Base-by-base conservation (phyloP, 2,329 filamentous ascomycete species). In the Aspergillus terreus region DNA sequence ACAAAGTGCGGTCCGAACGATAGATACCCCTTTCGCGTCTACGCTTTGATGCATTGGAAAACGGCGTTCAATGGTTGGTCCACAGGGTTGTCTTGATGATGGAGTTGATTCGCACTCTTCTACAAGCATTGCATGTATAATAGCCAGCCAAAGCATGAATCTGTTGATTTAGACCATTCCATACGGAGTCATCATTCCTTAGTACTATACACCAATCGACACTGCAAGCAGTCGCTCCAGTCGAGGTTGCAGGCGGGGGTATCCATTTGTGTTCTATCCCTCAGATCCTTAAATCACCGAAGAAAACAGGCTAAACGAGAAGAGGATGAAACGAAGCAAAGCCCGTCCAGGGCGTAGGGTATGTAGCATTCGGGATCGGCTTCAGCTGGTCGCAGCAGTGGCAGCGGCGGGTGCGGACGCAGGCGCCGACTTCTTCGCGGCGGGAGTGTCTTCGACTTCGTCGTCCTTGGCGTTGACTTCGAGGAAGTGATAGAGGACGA, bases 401-500 rank as follows among this genome's bases (percentile, higher is more conserved):
- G 35, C 5, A n/a, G 35, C 35, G 15, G 35, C 15, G 4, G 35
- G 1, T 5, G 35, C 11, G 14, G 35, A n/a, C 14, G 35, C 35
- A 17, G 35, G 33, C 19, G 52, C 45, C 1, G 57, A 44, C 41
- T 57, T 62, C 14, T 60, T 63, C 4, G 46, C 44, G 9, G 50
- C 32, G 15, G 49, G 30, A 11, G 52, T 23, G 10, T 51, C 30
- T 12, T 55, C 51, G 3, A 55, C 44, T 6, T 64, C 60, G 40
- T 77, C 73, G 52, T 86, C 81, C 59, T 81, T 78, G n/a, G 90
- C 83, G 68, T 99, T 97, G 77, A 96, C 83, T 71, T 97, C 92
- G 64, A 99, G 85, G 76, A 95, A 97, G 73, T 97, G 91, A 75
- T 99, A 97, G 25, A 95, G 75, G 27, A 99, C 85, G 60, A 97